Evolutionary conservation across 768 basidiomycete species (phyloP).

Genomic region (Hericium coralloides): DNA sequence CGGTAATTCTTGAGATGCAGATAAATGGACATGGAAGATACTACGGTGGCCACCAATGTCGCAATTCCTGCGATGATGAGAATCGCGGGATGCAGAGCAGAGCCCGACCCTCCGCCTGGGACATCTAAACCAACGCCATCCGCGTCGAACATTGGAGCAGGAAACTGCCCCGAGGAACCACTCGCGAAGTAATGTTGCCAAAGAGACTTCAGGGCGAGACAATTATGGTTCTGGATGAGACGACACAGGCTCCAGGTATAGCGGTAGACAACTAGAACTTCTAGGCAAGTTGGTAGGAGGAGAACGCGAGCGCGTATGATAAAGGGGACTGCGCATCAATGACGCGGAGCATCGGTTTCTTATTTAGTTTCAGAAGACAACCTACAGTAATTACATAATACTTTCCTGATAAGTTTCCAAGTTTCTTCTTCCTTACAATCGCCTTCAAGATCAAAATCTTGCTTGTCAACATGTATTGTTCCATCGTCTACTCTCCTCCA

Average conservation of each 20-base stretch:
- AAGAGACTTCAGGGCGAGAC: no score
- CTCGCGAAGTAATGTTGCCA: no score
- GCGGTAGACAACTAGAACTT: no score
- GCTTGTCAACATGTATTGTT: no score
- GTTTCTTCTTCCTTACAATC: neutral
- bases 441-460: neutral
- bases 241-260: no score
- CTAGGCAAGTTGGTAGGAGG: no score
- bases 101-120: slow-evolving; percentile 40
- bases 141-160: no score
- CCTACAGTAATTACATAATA: neutral
- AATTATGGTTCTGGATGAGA: no score
- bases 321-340: neutral
- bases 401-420: neutral
- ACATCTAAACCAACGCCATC: no score
- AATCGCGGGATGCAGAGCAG: slow-evolving; percentile 39
- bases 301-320: no score
- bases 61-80: slow-evolving; percentile 54
- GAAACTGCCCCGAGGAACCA: no score
- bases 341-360: neutral
- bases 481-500: no score
- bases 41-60: slow-evolving; percentile 59
- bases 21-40: slow-evolving; percentile 68
- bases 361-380: neutral
- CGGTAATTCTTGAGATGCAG: slow-evolving; percentile 83